Evolutionary conservation across 1,284 basidiomycete species (phyloP).

Genomic region (Ganoderma boninense): DNA sequence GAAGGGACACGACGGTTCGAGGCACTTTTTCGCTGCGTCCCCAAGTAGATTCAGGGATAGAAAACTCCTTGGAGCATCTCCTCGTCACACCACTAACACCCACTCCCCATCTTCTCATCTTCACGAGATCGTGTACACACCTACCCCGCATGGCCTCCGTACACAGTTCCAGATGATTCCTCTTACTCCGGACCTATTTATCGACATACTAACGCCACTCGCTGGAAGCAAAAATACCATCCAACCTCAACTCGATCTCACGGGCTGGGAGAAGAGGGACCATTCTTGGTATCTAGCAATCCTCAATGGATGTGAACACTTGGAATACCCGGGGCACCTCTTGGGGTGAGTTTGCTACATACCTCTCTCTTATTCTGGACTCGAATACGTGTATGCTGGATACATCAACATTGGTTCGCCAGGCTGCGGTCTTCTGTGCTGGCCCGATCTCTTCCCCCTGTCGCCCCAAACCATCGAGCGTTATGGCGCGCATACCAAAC

Average conservation of each 20-base stretch:
- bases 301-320: neutral
- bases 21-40: neutral
- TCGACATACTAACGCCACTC: too few relatives aligned
- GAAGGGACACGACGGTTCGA: neutral
- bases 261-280: too few relatives aligned
- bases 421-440: too few relatives aligned
- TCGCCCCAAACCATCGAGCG: neutral
- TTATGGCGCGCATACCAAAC: neutral
- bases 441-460: neutral
- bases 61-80: too few relatives aligned
- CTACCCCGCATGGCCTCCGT: neutral
- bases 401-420: too few relatives aligned
- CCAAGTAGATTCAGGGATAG: too few relatives aligned
- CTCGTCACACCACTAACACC: too few relatives aligned
- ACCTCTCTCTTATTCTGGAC: neutral
- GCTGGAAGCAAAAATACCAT: too few relatives aligned
- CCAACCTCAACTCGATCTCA: too few relatives aligned
- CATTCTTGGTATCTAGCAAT: neutral
- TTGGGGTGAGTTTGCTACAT: neutral
- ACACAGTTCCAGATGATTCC: neutral
- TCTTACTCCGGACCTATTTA: neutral
- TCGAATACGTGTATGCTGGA: neutral
- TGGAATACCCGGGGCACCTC: neutral
- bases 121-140: neutral
- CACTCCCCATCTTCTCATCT: neutral